Evolutionary conservation across 805 yeast species (phyloP).

Genomic region (Wickerhamiella siamensis): DNA sequence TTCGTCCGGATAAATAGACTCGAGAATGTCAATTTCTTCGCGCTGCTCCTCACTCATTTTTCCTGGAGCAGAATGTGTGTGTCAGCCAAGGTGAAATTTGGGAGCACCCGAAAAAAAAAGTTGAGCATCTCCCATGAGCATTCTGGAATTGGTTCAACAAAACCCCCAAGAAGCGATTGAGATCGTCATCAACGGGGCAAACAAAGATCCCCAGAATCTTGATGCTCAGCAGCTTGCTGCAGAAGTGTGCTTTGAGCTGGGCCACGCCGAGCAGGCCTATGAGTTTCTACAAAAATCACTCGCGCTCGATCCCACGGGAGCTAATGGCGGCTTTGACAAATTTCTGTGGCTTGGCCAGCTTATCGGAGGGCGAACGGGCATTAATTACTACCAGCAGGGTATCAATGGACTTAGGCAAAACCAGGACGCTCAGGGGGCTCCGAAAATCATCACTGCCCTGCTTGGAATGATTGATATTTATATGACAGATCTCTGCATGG

Average conservation of each 20-base stretch:
- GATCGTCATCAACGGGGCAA: slow-evolving; percentile 25
- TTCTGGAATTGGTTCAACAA: slow-evolving; percentile 21
- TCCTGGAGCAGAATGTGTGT: slow-evolving; percentile 5
- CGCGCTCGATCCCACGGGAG: slow-evolving; percentile 53
- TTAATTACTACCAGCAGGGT: slow-evolving; percentile 48
- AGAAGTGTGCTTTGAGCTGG: slow-evolving; percentile 65
- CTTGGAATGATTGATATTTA: slow-evolving; percentile 75
- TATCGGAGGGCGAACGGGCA: slow-evolving; percentile 67
- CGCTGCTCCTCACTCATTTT: slow-evolving; percentile 74
- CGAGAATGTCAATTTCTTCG: slow-evolving; percentile 81
- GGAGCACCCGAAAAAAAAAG: slow-evolving; percentile 7
- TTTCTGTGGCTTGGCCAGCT: slow-evolving; percentile 85
- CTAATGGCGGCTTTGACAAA: slow-evolving; percentile 52
- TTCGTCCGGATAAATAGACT: slow-evolving; percentile 91
- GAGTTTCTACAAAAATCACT: slow-evolving; percentile 45
- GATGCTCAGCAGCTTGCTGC: slow-evolving; percentile 35
- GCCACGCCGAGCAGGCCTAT: slow-evolving; percentile 68
- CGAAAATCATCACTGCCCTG: slow-evolving; percentile 59
- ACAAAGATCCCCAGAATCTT: slow-evolving; percentile 31
- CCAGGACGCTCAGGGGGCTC: slow-evolving; percentile 28
- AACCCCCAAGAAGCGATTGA: slow-evolving; percentile 43
- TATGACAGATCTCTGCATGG: slow-evolving; percentile 98
- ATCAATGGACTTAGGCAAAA: slow-evolving; percentile 35
- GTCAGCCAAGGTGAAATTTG: slow-evolving; percentile 21
- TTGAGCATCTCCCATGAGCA: neutral